Evolutionary conservation across 768 basidiomycete species (phyloP).

Genomic region (Tremella yokohamensis): DNA sequence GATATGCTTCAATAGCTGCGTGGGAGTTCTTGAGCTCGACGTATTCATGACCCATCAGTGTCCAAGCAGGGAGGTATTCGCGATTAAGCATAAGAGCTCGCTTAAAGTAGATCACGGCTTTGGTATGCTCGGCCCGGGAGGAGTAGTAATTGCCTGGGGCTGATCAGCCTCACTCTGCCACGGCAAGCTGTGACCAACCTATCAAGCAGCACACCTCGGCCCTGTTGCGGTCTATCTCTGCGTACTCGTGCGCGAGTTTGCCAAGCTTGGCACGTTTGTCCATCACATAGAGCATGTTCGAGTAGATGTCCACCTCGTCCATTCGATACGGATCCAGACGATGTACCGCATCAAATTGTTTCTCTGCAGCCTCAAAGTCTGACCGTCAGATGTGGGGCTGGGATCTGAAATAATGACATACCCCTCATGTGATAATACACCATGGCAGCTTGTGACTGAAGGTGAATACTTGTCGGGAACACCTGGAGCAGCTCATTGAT

Average conservation of each 20-base stretch:
- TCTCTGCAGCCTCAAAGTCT: constrained; percentile 87
- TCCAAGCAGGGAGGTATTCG: constrained; percentile 95
- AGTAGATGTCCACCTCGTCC: constrained; percentile 92
- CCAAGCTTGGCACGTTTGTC: constrained; percentile 84
- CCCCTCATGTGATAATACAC: constrained; percentile 88
- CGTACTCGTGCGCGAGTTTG: constrained; percentile 84
- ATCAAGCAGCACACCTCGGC: constrained; percentile 96
- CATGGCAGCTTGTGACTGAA: constrained; percentile 80
- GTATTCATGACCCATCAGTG: constrained; percentile 97
- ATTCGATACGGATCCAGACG: constrained; percentile 77
- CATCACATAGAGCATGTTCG: constrained; percentile 94
- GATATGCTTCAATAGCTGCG: constrained; percentile 96
- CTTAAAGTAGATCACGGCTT: constrained; percentile 91
- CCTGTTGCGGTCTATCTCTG: constrained; percentile 81
- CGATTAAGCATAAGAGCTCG: constrained; percentile 92
- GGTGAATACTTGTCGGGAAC: constrained; percentile 78
- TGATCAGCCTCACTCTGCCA: not conserved
- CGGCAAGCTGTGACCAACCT: constrained; percentile 58
- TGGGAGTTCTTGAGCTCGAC: constrained; percentile 99
- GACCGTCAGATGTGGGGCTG: not conserved
- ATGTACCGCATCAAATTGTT: constrained; percentile 78
- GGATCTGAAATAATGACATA: constrained; percentile 50
- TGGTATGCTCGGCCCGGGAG: constrained; percentile 85
- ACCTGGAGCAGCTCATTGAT: constrained; percentile 76
- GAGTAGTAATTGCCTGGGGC: constrained; percentile 94